Percentiles rank a stretch among this genome's conserved stretches.
These are phyloP conservation scores for Cladophialophora chaetospira DNA, from an alignment of 2,329 filamentous ascomycete genomes.

Conservation along the genomic window DNA sequence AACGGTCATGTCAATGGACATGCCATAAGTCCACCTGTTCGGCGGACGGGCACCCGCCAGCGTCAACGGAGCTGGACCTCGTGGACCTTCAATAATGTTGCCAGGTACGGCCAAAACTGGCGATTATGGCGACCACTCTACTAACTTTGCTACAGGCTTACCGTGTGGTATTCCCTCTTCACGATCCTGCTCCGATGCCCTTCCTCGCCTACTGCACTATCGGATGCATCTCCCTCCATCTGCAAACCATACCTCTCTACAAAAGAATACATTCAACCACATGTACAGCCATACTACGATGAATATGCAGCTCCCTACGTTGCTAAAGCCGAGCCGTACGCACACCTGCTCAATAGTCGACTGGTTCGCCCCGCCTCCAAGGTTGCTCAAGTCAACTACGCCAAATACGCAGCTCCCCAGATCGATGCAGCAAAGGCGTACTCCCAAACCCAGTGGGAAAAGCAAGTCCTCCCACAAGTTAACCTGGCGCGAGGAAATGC, in stretches of 20 bases:
- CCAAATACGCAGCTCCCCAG: conserved; percentile 73
- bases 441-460: conserved; percentile 73
- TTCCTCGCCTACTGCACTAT: conserved; percentile 65
- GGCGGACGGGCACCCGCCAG: conserved; percentile 1
- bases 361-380: conserved; percentile 69
- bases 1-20: conserved; percentile 24
- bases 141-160: conserved; percentile 56
- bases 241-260: conserved; percentile 78
- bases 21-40: conserved; percentile 3
- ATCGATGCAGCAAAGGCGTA: conserved; percentile 68
- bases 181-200: conserved; percentile 84
- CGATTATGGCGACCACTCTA: neutral
- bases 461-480: conserved; percentile 73
- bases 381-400: conserved; percentile 62
- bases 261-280: conserved; percentile 68
- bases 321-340: conserved; percentile 73
- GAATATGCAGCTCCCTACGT: conserved; percentile 82
- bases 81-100: conserved; percentile 49
- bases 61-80: conserved; percentile 29
- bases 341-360: conserved; percentile 56
- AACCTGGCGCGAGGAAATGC: conserved; percentile 63
- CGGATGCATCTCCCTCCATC: conserved; percentile 70
- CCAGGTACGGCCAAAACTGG: conserved; percentile 52
- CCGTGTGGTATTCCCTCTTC: conserved; percentile 83
- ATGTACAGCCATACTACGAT: conserved; percentile 82